Evolutionary conservation across 208 protist species (phyloP).

Genomic region (Zelonia costaricensis): DNA sequence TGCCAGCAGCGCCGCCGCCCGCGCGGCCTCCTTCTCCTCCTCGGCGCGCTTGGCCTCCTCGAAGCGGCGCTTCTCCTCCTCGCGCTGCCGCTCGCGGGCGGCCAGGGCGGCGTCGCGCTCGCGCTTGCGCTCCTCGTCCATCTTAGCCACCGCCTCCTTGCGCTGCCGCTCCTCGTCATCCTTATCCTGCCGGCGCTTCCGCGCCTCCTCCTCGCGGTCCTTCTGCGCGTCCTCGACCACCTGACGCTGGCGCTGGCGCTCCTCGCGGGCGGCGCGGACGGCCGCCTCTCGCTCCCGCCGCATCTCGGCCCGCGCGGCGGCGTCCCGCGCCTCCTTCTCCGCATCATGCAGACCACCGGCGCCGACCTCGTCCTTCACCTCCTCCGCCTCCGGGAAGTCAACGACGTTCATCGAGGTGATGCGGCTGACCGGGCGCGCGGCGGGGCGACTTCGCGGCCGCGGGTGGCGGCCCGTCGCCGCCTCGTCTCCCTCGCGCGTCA

Average conservation of each 20-base stretch:
- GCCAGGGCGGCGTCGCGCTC: slow-evolving; percentile 31
- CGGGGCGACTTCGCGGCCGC: slow-evolving; percentile 30
- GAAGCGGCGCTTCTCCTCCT: slow-evolving; percentile 45
- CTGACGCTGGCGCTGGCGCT: slow-evolving; percentile 23
- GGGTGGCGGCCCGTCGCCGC: slow-evolving; percentile 1
- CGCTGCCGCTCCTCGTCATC: slow-evolving; percentile 36
- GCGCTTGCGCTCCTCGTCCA: slow-evolving; percentile 42
- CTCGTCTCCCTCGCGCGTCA: not conserved
- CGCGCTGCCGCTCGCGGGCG: slow-evolving; percentile 30
- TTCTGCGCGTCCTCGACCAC: slow-evolving; percentile 29
- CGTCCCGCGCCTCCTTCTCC: slow-evolving; percentile 19
- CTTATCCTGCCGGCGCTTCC: slow-evolving; percentile 24
- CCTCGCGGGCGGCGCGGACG: slow-evolving; percentile 9
- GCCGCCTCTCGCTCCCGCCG: slow-evolving; percentile 27
- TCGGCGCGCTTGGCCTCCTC: slow-evolving; percentile 31
- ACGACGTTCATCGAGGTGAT: slow-evolving; percentile 56
- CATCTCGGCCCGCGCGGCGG: slow-evolving; percentile 13
- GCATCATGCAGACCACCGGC: slow-evolving; percentile 21
- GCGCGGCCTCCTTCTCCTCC: slow-evolving; percentile 48
- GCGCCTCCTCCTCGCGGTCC: slow-evolving; percentile 33
- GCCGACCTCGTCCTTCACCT: slow-evolving; percentile 58
- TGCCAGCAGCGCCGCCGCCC: slow-evolving; percentile 37
- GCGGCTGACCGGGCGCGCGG: slow-evolving; percentile 37
- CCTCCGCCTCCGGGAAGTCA: slow-evolving; percentile 63
- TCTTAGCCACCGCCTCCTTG: slow-evolving; percentile 30